phyloP scores from a whole-genome alignment of 2,329 filamentous ascomycete genomes.

The Pseudogymnoascus sp. region DNA sequence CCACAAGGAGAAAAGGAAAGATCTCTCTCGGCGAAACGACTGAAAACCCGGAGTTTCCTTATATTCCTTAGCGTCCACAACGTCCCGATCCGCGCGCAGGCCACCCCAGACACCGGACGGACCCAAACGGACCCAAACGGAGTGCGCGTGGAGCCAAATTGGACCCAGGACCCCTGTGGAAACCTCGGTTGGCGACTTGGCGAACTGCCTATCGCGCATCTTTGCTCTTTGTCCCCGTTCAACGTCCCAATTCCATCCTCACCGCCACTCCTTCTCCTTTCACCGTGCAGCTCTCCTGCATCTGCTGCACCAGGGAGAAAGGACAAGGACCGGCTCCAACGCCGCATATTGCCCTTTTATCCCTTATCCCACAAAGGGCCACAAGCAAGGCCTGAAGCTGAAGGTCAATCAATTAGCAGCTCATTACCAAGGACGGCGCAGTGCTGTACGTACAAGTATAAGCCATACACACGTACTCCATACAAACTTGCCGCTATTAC shows the following conservation, averaged over 20 bases:
- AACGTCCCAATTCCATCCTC: conserved; percentile 1
- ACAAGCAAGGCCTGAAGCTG: not conserved
- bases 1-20: not conserved
- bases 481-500: not conserved
- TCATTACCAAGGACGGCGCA: not conserved
- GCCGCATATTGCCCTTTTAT: not conserved
- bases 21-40: not conserved
- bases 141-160: not conserved
- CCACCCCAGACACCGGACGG: not conserved
- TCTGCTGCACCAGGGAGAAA: not conserved
- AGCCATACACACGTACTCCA: too few species aligned
- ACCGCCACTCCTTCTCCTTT: conserved; percentile 1
- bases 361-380: not conserved
- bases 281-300: conserved; percentile 3
- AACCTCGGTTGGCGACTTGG: not conserved
- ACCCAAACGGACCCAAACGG: not conserved
- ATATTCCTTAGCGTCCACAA: not conserved
- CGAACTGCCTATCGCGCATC: not conserved
- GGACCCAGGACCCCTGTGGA: not conserved
- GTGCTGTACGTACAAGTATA: not conserved
- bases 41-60: not conserved
- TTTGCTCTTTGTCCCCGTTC: not conserved
- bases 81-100: not conserved
- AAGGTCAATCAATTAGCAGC: not conserved
- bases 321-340: not conserved